Evolutionary conservation across 805 yeast genomes (phyloP).

Genomic region (Ogataea degrootiae): DNA sequence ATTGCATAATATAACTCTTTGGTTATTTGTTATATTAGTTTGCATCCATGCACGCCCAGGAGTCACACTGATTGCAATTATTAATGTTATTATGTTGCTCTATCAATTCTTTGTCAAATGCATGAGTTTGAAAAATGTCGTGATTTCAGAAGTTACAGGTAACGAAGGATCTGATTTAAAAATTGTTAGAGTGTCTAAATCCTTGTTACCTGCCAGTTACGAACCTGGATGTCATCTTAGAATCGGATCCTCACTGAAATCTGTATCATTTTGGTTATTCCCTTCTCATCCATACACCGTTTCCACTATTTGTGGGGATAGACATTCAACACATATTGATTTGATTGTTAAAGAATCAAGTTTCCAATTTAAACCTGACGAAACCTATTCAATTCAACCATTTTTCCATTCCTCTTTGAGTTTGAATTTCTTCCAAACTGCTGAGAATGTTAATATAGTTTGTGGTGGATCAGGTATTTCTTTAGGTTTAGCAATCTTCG

Average conservation of each 20-base stretch:
- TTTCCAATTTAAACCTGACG: conserved; percentile 30
- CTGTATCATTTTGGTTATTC: conserved; percentile 41
- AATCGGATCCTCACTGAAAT: conserved; percentile 33
- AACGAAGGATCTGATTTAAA: conserved; percentile 20
- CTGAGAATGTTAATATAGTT: conserved; percentile 46
- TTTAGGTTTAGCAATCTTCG: conserved; percentile 50
- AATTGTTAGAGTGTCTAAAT: conserved; percentile 18
- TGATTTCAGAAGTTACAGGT: conserved; percentile 16
- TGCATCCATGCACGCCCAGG: conserved; percentile 70
- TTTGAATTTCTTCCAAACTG: conserved; percentile 40
- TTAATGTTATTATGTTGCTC: conserved; percentile 28
- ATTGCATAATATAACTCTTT: conserved; percentile 48
- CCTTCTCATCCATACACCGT: conserved; percentile 71
- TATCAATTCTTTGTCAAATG: conserved; percentile 36
- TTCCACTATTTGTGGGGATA: conserved; percentile 31
- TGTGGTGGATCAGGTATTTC: conserved; percentile 78
- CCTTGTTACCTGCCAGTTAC: conserved; percentile 23
- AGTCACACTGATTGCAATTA: conserved; percentile 35
- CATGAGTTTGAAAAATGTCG: conserved; percentile 14
- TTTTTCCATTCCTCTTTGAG: conserved; percentile 41
- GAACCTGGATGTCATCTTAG: conserved; percentile 58
- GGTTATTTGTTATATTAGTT: conserved; percentile 40
- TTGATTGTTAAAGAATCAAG: conserved; percentile 43
- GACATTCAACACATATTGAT: conserved; percentile 31
- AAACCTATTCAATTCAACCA: conserved; percentile 35